Evolutionary conservation across 2,329 filamentous ascomycete genomes (phyloP).

Genomic region (Cercospora sojina): DNA sequence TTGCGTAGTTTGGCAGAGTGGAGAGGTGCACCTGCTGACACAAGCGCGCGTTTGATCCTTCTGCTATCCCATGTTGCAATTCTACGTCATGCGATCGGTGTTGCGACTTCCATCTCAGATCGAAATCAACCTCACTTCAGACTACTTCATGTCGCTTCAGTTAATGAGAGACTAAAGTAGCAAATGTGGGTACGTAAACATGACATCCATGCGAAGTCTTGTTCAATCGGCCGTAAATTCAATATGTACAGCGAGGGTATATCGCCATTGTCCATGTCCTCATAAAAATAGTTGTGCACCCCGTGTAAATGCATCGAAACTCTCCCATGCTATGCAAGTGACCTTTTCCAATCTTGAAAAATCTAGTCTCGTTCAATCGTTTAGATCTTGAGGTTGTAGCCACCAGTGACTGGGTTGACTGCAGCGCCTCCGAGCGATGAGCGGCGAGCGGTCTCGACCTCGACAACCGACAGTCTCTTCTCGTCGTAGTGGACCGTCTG

Average conservation of each 20-base stretch:
- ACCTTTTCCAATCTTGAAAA: background rate
- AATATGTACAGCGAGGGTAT: constrained; percentile 10
- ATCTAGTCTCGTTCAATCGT: background rate
- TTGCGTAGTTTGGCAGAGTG: background rate
- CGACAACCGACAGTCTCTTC: constrained; percentile 34
- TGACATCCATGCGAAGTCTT: background rate
- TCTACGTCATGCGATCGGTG: background rate
- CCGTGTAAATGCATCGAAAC: constrained; percentile 4
- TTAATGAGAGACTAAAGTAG: background rate
- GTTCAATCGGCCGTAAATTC: background rate
- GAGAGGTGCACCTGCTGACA: constrained; percentile 1
- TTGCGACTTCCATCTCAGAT: background rate
- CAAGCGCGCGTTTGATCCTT: background rate
- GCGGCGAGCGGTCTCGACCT: constrained; percentile 31
- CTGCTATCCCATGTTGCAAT: background rate
- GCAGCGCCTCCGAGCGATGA: constrained; percentile 30
- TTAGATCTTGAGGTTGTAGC: constrained; percentile 21
- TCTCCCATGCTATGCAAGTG: constrained; percentile 3
- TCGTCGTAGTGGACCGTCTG: constrained; percentile 39
- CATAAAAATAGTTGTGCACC: background rate
- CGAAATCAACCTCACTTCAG: background rate
- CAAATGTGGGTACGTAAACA: background rate
- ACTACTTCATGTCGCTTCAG: background rate
- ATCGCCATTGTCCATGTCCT: background rate
- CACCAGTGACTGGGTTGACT: constrained; percentile 34